These are phyloP conservation scores for Neofusicoccum kwambonambiense DNA, from an alignment of 2,329 filamentous ascomycete genomes.

Conservation along the genomic window DNA sequence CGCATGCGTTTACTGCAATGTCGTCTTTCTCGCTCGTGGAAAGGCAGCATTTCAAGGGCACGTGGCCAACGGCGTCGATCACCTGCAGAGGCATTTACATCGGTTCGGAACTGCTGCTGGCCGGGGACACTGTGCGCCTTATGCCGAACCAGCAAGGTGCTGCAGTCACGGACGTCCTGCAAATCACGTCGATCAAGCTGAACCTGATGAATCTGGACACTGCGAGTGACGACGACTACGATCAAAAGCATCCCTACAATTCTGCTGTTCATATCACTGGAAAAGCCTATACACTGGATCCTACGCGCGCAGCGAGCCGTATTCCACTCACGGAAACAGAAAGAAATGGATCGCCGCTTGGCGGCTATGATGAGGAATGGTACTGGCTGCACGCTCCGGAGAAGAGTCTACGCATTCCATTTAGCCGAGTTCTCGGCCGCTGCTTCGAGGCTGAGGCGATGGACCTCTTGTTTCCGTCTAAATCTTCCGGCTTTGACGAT, in stretches of 20 bases:
- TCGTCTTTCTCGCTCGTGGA: conserved; percentile 54
- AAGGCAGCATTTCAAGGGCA: conserved; percentile 53
- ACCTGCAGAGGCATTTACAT: conserved; percentile 55
- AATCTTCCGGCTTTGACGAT: conserved; percentile 23
- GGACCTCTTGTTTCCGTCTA: conserved; percentile 39
- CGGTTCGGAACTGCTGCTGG: conserved; percentile 54
- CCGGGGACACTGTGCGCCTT: conserved; percentile 57
- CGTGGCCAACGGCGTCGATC: conserved; percentile 55
- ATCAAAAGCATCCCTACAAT: conserved; percentile 47
- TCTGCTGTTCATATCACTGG: conserved; percentile 51
- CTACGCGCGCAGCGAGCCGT: conserved; percentile 21
- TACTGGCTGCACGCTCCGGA: conserved; percentile 47
- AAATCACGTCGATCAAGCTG: conserved; percentile 54
- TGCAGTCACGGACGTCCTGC: conserved; percentile 51
- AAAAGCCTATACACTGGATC: conserved; percentile 32
- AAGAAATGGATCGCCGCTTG: conserved; percentile 28
- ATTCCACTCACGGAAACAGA: not conserved
- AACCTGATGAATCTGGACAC: conserved; percentile 50
- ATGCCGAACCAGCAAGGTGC: conserved; percentile 26
- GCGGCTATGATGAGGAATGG: conserved; percentile 50
- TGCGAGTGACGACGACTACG: conserved; percentile 45
- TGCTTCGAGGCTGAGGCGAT: conserved; percentile 54
- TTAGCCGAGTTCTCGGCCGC: conserved; percentile 54
- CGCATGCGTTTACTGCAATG: conserved; percentile 53
- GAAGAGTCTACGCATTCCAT: conserved; percentile 48